phyloP scores from a whole-genome alignment of 2,329 filamentous ascomycete genomes.

The Fusarium irregulare region DNA sequence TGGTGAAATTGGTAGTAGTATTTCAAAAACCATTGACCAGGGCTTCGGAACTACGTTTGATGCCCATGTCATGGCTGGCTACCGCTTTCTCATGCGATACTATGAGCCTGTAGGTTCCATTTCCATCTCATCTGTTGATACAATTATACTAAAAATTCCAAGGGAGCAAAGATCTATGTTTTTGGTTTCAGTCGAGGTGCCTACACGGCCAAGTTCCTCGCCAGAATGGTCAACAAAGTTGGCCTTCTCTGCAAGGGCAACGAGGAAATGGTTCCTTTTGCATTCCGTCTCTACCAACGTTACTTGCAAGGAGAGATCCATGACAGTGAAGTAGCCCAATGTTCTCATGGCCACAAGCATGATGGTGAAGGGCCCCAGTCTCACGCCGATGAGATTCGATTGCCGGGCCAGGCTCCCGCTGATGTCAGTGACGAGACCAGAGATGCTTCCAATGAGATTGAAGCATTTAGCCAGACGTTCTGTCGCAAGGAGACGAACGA shows the following conservation, averaged over 20 bases:
- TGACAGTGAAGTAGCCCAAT: constrained; percentile 45
- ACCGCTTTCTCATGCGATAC: constrained; percentile 66
- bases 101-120: constrained; percentile 54
- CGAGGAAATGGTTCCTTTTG: constrained; percentile 65
- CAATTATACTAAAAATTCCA: neutral
- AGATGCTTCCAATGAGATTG: constrained; percentile 52
- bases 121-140: rapidly evolving
- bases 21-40: constrained; percentile 56
- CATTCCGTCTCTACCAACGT: constrained; percentile 57
- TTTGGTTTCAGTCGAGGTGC: constrained; percentile 66
- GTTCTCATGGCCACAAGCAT: constrained; percentile 3
- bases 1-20: constrained; percentile 50
- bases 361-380: neutral
- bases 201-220: constrained; percentile 64
- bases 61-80: constrained; percentile 63
- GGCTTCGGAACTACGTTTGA: constrained; percentile 61
- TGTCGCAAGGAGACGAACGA: constrained; percentile 53
- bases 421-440: constrained; percentile 42
- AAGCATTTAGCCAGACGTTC: constrained; percentile 61
- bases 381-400: neutral
- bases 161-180: constrained; percentile 64
- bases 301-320: constrained; percentile 55
- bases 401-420: constrained; percentile 39
- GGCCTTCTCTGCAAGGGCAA: constrained; percentile 63
- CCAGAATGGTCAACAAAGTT: constrained; percentile 62